These are phyloP conservation scores for Hygrophila difformis DNA, from an alignment of 257 asterid genomes.

Conservation along the genomic window DNA sequence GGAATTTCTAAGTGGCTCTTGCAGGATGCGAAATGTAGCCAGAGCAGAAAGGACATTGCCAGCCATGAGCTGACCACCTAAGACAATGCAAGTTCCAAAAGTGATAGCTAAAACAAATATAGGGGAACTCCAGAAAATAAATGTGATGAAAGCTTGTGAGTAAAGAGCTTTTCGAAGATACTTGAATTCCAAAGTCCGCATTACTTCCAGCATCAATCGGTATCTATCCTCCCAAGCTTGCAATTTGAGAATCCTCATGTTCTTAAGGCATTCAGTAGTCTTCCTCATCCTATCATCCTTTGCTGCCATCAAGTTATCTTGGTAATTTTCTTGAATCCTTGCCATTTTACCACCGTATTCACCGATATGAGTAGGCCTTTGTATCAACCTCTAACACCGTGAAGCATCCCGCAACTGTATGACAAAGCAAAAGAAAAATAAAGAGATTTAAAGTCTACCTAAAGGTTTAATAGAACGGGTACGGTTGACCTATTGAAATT, in stretches of 20 bases:
- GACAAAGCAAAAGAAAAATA: conserved; percentile 1
- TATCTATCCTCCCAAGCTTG: conserved; percentile 73
- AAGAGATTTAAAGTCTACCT: neutral
- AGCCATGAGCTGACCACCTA: conserved; percentile 44
- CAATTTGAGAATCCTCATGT: conserved; percentile 65
- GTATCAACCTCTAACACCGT: conserved; percentile 74
- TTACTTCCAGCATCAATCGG: conserved; percentile 32
- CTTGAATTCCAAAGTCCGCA: conserved; percentile 33
- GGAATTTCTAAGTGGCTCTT: conserved; percentile 43
- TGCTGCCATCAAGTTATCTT: conserved; percentile 68
- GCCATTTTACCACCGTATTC: no score
- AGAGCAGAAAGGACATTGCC: conserved; percentile 54
- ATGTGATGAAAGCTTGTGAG: conserved; percentile 43
- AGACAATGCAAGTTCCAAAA: conserved; percentile 37
- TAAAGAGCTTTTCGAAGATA: conserved; percentile 41
- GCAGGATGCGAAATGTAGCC: conserved; percentile 50
- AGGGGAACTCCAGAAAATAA: conserved; percentile 50
- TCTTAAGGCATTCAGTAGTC: conserved; percentile 65
- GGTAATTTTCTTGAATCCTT: conserved; percentile 54
- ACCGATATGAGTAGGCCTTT: no score
- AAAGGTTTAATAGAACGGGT: no score
- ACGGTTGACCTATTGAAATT: neutral
- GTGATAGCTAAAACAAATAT: conserved; percentile 40
- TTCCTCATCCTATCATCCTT: conserved; percentile 77
- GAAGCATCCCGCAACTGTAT: conserved; percentile 87